phyloP scores from a whole-genome alignment of 441 rosid genomes.

The Isatis lusitanica region DNA sequence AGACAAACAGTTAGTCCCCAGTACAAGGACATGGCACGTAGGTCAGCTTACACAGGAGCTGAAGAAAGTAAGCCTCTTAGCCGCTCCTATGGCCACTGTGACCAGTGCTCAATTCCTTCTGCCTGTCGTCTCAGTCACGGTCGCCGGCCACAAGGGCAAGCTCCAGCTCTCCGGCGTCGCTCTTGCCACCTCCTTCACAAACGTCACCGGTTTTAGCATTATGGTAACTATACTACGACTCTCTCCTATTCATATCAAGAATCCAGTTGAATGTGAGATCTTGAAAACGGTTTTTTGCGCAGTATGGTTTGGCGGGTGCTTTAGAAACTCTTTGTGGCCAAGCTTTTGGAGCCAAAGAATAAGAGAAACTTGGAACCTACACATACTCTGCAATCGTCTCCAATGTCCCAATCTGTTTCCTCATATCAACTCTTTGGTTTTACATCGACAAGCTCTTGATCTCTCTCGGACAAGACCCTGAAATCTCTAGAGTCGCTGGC shows the following conservation, averaged over 20 bases:
- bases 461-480: slow-evolving; percentile 47
- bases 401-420: slow-evolving; percentile 43
- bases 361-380: slow-evolving; percentile 47
- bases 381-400: slow-evolving; percentile 44
- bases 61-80: slow-evolving; percentile 27
- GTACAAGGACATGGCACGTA: slow-evolving; percentile 8
- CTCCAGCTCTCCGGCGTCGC: slow-evolving; percentile 34
- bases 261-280: neutral
- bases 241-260: neutral
- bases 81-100: slow-evolving; percentile 33
- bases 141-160: slow-evolving; percentile 33
- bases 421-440: slow-evolving; percentile 47
- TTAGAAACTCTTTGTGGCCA: slow-evolving; percentile 68
- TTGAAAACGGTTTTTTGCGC: neutral
- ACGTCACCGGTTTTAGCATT: slow-evolving; percentile 31
- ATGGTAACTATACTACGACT: slow-evolving; percentile 10
- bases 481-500: slow-evolving; percentile 25
- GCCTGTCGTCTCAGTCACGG: slow-evolving; percentile 26
- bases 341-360: slow-evolving; percentile 64
- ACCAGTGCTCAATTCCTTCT: slow-evolving; percentile 31
- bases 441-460: slow-evolving; percentile 51
- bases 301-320: slow-evolving; percentile 54
- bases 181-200: slow-evolving; percentile 32
- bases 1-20: slow-evolving; percentile 10
- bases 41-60: slow-evolving; percentile 1